Conservation (phyloP, 306 rosid species). For the Parietaria judaica region DNA sequence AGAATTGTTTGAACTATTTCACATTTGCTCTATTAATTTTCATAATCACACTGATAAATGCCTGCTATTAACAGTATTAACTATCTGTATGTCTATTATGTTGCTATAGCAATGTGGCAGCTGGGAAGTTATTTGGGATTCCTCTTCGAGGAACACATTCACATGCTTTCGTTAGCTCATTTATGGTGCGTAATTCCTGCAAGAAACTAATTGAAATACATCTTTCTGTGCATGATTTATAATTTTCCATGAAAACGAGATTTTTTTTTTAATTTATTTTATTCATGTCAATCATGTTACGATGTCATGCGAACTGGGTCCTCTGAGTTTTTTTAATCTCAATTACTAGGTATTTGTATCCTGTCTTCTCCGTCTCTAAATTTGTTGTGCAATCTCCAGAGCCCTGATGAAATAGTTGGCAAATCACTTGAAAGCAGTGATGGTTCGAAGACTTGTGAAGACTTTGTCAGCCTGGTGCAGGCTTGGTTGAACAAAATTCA, state of each 20-base stretch:
- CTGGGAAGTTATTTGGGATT: slow-evolving; percentile 90
- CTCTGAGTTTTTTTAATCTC: neutral
- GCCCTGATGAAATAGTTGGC: slow-evolving; percentile 82
- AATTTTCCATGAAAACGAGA: slow-evolving; percentile 4
- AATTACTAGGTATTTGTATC: neutral
- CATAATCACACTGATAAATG: slow-evolving; percentile 2
- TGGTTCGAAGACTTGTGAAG: slow-evolving; percentile 67
- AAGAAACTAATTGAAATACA: neutral
- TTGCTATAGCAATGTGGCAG: slow-evolving; percentile 84
- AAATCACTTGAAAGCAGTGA: slow-evolving; percentile 67
- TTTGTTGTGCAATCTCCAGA: slow-evolving; percentile 39
- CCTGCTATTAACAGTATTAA: slow-evolving; percentile 14
- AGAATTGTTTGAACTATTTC: neutral
- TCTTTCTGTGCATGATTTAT: neutral
- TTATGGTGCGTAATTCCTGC: slow-evolving; percentile 61
- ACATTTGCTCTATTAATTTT: neutral
- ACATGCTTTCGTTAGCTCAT: slow-evolving; percentile 99
- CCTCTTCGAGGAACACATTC: slow-evolving; percentile 99
- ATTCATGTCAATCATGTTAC: neutral
- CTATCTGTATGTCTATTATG: slow-evolving; percentile 11
- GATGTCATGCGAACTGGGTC: neutral
- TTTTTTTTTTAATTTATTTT: neutral
- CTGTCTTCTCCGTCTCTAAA: slow-evolving; percentile 5
- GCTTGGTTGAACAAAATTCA: slow-evolving; percentile 79
- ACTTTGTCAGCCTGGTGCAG: slow-evolving; percentile 75